Evolutionary conservation across 768 basidiomycete genomes (phyloP).

Genomic region (Lactarius pseudohatsudake): DNA sequence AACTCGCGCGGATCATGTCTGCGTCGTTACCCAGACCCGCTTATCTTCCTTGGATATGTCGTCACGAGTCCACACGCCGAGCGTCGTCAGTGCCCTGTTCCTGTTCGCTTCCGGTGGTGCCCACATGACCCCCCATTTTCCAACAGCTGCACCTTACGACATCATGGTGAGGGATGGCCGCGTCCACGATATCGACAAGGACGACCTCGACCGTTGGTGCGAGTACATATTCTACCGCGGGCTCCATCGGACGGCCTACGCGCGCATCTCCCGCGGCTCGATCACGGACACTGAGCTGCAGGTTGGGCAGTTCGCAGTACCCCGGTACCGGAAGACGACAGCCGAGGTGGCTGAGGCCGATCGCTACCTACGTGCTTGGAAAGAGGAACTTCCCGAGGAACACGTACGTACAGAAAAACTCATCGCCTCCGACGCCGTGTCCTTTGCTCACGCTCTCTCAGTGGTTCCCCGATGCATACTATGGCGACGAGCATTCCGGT

Average conservation of each 20-base stretch:
- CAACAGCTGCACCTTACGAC: conserved; percentile 69
- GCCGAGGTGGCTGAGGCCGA: conserved; percentile 60
- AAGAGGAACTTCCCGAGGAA: conserved; percentile 62
- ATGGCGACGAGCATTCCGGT: conserved; percentile 50
- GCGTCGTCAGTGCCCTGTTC: conserved; percentile 53
- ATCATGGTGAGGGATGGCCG: conserved; percentile 74
- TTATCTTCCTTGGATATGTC: conserved; percentile 81
- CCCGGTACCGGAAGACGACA: conserved; percentile 52
- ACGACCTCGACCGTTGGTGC: conserved; percentile 79
- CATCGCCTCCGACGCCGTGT: neutral
- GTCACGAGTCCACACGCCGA: conserved; percentile 65
- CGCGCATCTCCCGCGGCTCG: conserved; percentile 74
- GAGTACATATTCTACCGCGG: conserved; percentile 89
- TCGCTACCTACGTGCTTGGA: conserved; percentile 64
- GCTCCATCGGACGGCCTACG: conserved; percentile 77
- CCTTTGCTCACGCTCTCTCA: conserved; percentile 31
- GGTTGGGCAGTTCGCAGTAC: conserved; percentile 81
- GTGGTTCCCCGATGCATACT: conserved; percentile 81
- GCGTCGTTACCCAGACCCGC: conserved; percentile 66
- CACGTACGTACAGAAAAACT: conserved; percentile 50
- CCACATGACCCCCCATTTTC: neutral
- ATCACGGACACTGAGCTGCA: conserved; percentile 92
- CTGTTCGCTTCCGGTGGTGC: neutral
- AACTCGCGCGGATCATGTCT: conserved; percentile 78
- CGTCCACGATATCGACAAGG: conserved; percentile 76